phyloP scores from a whole-genome alignment of 2,329 filamentous ascomycete species.

The Hymenoscyphus fructigenus region DNA sequence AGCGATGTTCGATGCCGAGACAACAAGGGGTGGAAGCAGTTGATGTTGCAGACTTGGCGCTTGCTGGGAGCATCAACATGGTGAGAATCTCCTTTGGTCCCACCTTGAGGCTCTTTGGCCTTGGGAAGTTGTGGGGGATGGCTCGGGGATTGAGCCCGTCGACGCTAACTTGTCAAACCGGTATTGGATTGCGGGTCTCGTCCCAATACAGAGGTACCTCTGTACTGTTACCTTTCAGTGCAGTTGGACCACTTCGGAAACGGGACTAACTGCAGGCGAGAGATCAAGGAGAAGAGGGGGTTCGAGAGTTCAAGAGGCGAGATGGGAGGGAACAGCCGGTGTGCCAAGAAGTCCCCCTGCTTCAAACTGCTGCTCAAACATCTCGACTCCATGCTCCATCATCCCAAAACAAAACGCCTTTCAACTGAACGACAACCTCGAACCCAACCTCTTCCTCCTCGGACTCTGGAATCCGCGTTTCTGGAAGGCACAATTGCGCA shows the following conservation, averaged over 20 bases:
- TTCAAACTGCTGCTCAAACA: slow-evolving; percentile 20
- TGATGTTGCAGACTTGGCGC: slow-evolving; percentile 10
- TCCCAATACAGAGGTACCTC: background rate
- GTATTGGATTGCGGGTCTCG: background rate
- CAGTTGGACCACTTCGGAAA: background rate
- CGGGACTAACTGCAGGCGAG: background rate
- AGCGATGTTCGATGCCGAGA: background rate
- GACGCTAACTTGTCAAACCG: background rate
- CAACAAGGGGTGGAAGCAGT: background rate
- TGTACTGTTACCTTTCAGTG: background rate
- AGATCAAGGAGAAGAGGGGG: background rate
- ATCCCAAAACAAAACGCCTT: background rate
- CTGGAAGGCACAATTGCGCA: background rate
- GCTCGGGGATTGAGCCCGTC: background rate
- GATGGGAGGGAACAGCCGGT: background rate
- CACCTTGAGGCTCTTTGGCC: background rate
- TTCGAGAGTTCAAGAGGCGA: background rate
- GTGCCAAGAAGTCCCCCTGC: background rate
- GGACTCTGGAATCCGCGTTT: background rate
- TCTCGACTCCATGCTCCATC: background rate
- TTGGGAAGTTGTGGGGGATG: background rate
- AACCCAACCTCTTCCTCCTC: background rate
- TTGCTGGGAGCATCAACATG: background rate
- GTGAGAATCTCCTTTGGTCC: background rate
- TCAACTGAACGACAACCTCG: background rate